Evolutionary conservation across 2,329 filamentous ascomycete genomes (phyloP).

Genomic region (Pseudogymnoascus sp.): DNA sequence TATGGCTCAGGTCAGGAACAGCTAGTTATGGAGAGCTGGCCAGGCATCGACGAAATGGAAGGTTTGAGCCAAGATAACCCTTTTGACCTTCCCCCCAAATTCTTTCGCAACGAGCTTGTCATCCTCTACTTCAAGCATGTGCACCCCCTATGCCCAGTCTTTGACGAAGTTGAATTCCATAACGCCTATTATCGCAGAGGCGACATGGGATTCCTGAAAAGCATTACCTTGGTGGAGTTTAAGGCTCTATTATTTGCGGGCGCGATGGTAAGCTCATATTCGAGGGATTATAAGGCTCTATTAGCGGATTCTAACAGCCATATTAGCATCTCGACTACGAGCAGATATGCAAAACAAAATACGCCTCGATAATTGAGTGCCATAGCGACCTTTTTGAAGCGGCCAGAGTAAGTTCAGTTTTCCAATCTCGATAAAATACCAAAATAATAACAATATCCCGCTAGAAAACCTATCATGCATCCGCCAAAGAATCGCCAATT

Average conservation of each 20-base stretch:
- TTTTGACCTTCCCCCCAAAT: not conserved
- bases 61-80: not conserved
- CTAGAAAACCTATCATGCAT: conserved; percentile 11
- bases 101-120: conserved; percentile 9
- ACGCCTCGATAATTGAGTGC: conserved; percentile 8
- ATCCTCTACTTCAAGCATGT: conserved; percentile 9
- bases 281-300: not conserved
- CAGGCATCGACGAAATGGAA: not conserved
- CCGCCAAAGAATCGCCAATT: conserved; percentile 4
- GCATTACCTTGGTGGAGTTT: conserved; percentile 7
- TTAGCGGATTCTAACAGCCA: not conserved
- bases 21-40: not conserved
- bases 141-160: conserved; percentile 8
- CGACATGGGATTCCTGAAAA: conserved; percentile 8
- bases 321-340: conserved; percentile 8
- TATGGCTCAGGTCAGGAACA: not conserved
- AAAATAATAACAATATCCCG: not conserved
- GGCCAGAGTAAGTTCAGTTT: conserved; percentile 3
- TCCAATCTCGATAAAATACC: not conserved
- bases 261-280: not conserved
- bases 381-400: conserved; percentile 6
- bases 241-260: conserved; percentile 8
- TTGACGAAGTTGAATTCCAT: conserved; percentile 10
- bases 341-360: conserved; percentile 10
- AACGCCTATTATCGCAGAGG: not conserved